phyloP scores from a whole-genome alignment of 2,329 filamentous ascomycete genomes.

The Beauveria brongniartii region DNA sequence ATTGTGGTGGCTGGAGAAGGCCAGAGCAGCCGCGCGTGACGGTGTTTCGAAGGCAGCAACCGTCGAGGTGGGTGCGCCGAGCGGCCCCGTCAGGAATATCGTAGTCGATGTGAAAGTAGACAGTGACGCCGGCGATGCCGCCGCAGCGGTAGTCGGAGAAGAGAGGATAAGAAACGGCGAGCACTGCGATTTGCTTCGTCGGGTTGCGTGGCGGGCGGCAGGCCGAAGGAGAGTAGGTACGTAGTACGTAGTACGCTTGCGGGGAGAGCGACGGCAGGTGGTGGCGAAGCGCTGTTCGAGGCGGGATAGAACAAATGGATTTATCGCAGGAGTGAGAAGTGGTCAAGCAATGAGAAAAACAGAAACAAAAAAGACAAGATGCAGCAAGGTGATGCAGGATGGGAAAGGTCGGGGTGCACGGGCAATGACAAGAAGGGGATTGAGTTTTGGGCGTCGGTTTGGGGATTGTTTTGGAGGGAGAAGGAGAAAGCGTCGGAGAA shows the following conservation, averaged over 20 bases:
- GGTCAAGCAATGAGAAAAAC: neutral
- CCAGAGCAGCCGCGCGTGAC: slow-evolving; percentile 1
- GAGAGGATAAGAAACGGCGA: neutral
- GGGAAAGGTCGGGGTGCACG: neutral
- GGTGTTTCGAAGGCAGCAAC: neutral
- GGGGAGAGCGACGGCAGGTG: neutral
- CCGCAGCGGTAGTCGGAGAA: slow-evolving; percentile 4
- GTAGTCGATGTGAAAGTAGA: too few relatives aligned
- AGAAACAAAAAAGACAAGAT: neutral
- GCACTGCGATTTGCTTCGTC: neutral
- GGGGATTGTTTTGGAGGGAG: slow-evolving; percentile 5
- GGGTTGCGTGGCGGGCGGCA: neutral
- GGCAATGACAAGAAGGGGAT: neutral
- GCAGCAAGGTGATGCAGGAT: neutral
- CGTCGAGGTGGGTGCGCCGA: neutral
- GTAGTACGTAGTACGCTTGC: neutral
- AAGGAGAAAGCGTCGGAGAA: slow-evolving; percentile 3
- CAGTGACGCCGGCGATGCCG: slow-evolving; percentile 1
- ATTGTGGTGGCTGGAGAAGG: neutral
- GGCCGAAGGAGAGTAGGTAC: neutral
- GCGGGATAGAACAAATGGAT: neutral
- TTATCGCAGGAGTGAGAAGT: neutral
- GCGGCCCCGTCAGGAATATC: neutral
- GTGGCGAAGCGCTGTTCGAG: neutral
- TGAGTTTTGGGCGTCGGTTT: neutral